A percentile compares a stretch with the other conserved stretches of the same genome.
Evolutionary conservation across 2,329 filamentous ascomycete genomes (phyloP).

Genomic region (Penicillium brasilianum): DNA sequence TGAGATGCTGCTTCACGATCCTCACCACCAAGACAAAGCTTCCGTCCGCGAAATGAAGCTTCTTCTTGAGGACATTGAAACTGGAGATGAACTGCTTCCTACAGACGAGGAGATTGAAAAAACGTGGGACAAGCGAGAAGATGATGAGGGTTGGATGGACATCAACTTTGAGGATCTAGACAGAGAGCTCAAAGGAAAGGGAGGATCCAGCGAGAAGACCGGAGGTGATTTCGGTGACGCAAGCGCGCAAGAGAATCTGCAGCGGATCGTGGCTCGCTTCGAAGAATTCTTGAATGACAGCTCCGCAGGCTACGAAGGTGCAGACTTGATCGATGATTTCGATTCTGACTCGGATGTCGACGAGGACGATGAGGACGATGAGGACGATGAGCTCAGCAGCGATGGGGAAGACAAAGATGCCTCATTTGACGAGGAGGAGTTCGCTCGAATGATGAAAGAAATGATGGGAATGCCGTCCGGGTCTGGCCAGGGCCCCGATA

Average conservation of each 20-base stretch:
- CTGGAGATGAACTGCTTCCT: constrained; percentile 74
- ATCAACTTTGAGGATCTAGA: constrained; percentile 92
- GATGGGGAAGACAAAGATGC: constrained; percentile 75
- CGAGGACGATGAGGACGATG: constrained; percentile 54
- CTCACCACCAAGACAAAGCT: constrained; percentile 70
- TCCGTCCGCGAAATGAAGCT: constrained; percentile 76
- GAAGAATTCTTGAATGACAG: constrained; percentile 90
- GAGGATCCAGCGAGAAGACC: constrained; percentile 41
- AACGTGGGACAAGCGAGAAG: constrained; percentile 71
- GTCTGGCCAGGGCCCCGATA: constrained; percentile 31
- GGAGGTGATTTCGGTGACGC: constrained; percentile 52
- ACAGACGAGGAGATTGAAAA: constrained; percentile 70
- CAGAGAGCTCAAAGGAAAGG: constrained; percentile 69
- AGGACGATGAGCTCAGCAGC: constrained; percentile 60
- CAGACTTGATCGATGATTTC: constrained; percentile 71
- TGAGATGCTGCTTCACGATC: constrained; percentile 78
- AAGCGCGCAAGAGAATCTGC: constrained; percentile 63
- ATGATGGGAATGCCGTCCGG: constrained; percentile 75
- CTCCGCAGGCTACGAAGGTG: constrained; percentile 77
- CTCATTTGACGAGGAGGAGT: constrained; percentile 83
- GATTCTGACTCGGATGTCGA: constrained; percentile 66
- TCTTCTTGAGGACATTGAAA: constrained; percentile 74
- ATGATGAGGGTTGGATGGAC: constrained; percentile 89
- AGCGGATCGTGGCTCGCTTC: constrained; percentile 92
- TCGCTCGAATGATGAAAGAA: constrained; percentile 85